Base-by-base conservation (phyloP, 208 protist species). In the Polymyxa betae region DNA sequence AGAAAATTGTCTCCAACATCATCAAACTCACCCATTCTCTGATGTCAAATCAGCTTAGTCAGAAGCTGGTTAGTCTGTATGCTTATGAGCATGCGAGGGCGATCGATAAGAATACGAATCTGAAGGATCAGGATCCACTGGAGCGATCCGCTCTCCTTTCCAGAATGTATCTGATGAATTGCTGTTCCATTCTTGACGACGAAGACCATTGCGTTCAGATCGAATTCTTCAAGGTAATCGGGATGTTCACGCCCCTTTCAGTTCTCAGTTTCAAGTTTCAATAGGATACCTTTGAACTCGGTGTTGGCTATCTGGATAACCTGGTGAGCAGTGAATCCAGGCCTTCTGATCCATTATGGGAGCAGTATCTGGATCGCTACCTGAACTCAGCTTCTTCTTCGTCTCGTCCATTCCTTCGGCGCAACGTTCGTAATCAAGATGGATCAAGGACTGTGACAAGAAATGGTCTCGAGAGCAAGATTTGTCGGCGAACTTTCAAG, bases 21-120 rank as follows among this genome's bases (percentile, higher is more conserved):
- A 32, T 90, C 89, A 90, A 90, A 49, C 89, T 88, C 16, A 77
- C 45, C 5, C 72, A 82, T 20, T 45, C 72, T 35, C 35, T 82
- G 5, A 43, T n/a, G 5, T 5, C 12, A 43, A 45, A 35, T 35
- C 35, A 5, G 5, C 16, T 82, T 43, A 82, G n/a, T 82, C 72
- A 82, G n/a, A 5, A 35, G n/a, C n/a, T 82, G 72, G 35, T 82
- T n/a, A 35, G 72, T 43, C 72, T 82, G n/a, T 82, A 82, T 43
- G n/a, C 5, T 43, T 82, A 82, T n/a, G 72, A 82, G n/a, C 72
- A 82, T 43, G 5, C 72, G 72, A 5, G 72, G n/a, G 72, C 72
- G n/a, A 35, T 82, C 40, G 72, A 82, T 43, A 82, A 82, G 40
- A 16, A 35, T 5, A 5, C 5, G 35, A 43, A 35, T 43, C 12